Percentiles rank a stretch among this genome's conserved stretches.
phyloP scores from a whole-genome alignment of 2,329 filamentous ascomycete species.

The Monosporascus sp. region DNA sequence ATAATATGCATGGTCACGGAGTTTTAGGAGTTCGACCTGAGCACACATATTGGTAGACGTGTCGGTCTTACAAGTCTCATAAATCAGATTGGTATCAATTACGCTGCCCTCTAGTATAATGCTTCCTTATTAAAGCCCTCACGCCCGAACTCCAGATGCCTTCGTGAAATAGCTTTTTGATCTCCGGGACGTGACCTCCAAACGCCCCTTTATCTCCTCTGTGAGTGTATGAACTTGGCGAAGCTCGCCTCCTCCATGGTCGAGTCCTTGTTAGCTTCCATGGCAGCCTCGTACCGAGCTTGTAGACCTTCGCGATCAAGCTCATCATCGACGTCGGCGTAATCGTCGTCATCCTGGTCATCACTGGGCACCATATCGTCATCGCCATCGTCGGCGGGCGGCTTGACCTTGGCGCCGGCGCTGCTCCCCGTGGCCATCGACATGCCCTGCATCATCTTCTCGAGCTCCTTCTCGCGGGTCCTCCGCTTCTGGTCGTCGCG shows the following conservation, averaged over 20 bases:
- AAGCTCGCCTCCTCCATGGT: slow-evolving; percentile 54
- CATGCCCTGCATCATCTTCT: slow-evolving; percentile 95
- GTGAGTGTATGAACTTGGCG: slow-evolving; percentile 52
- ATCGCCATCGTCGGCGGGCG: slow-evolving; percentile 40
- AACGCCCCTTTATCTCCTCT: slow-evolving; percentile 21
- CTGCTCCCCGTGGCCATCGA: slow-evolving; percentile 33
- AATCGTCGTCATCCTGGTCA: slow-evolving; percentile 54
- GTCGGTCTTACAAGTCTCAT: background rate
- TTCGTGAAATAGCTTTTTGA: background rate
- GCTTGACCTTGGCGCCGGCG: slow-evolving; percentile 26
- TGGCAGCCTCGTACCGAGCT: slow-evolving; percentile 69
- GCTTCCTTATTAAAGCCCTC: background rate
- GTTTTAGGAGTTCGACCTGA: background rate
- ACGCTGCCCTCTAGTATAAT: background rate
- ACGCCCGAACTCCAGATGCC: background rate
- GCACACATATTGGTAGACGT: background rate
- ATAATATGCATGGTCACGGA: background rate
- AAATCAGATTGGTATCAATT: slow-evolving; percentile 1
- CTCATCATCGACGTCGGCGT: slow-evolving; percentile 55
- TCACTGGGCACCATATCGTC: slow-evolving; percentile 42
- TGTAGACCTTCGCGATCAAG: slow-evolving; percentile 62
- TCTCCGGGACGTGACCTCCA: background rate
- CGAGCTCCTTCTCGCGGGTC: slow-evolving; percentile 72
- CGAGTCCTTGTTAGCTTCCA: slow-evolving; percentile 53
- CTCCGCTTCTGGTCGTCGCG: slow-evolving; percentile 70